A percentile compares a stretch with the other conserved stretches of the same genome.
Conservation (phyloP, 2,329 filamentous ascomycete genomes). For the Anisogramma anomala region DNA sequence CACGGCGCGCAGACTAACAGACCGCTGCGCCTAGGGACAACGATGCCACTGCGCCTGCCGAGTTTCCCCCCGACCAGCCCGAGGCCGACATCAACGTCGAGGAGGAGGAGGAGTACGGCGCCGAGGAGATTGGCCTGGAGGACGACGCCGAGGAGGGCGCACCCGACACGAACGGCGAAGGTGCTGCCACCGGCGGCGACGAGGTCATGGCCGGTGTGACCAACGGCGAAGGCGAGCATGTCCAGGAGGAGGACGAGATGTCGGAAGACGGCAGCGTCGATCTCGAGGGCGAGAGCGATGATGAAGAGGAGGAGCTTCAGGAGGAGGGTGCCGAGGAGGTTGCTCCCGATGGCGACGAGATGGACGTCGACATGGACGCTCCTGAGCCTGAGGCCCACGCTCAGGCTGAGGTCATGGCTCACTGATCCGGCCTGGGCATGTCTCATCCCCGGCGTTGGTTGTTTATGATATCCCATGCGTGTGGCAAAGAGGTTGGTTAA, state of each 20-base stretch:
- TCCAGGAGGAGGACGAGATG: slow-evolving; percentile 25
- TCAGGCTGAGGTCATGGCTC: slow-evolving; percentile 13
- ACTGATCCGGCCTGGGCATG: slow-evolving; percentile 7
- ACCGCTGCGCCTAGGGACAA: slow-evolving; percentile 58
- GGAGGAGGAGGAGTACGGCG: slow-evolving; percentile 83
- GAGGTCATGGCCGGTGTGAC: slow-evolving; percentile 22
- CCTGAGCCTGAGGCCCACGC: slow-evolving; percentile 8
- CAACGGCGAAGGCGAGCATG: slow-evolving; percentile 20
- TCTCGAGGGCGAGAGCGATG: slow-evolving; percentile 28
- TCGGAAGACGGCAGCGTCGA: slow-evolving; percentile 29
- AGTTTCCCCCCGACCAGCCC: slow-evolving; percentile 94
- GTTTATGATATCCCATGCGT: slow-evolving; percentile 15
- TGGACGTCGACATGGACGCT: slow-evolving; percentile 25
- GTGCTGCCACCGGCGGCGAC: slow-evolving; percentile 2
- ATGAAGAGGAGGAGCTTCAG: slow-evolving; percentile 27
- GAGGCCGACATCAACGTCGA: slow-evolving; percentile 82
- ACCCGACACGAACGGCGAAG: slow-evolving; percentile 23
- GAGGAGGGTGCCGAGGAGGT: slow-evolving; percentile 21
- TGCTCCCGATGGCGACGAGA: slow-evolving; percentile 22
- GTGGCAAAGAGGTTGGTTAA: slow-evolving; percentile 5
- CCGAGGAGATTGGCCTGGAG: slow-evolving; percentile 71
- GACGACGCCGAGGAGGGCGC: slow-evolving; percentile 43
- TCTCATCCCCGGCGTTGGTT: slow-evolving; percentile 13
- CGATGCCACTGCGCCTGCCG: slow-evolving; percentile 89
- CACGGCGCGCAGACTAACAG: neutral